Percentiles rank a stretch among this genome's conserved stretches.
Evolutionary conservation across 352 stramenopile species (phyloP).

Genomic region (Phytophthora hybrid): DNA sequence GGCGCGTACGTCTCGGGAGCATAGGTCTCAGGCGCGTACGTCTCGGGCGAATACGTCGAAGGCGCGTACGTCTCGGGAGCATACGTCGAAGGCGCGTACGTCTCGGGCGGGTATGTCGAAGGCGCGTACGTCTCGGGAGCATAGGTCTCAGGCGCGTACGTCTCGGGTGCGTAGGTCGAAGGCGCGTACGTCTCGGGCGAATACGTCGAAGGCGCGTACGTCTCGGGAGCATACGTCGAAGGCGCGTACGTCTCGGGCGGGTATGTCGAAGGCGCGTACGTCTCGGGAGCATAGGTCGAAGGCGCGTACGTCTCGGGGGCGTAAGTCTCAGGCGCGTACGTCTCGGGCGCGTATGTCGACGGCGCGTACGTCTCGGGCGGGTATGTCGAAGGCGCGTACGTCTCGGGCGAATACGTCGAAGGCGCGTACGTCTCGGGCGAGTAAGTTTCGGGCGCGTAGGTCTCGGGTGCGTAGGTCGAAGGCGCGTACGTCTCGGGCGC

Average conservation of each 20-base stretch:
- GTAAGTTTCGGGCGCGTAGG: constrained; percentile 9
- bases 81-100: neutral
- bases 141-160: no score
- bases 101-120: constrained; percentile 2
- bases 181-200: constrained; percentile 6
- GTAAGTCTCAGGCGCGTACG: constrained; percentile 9
- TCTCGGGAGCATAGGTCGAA: neutral
- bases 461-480: neutral
- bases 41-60: no score
- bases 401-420: neutral
- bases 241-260: constrained; percentile 6
- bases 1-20: constrained; percentile 7
- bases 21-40: no score
- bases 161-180: no score
- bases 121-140: neutral
- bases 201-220: constrained; percentile 2
- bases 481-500: no score
- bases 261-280: neutral
- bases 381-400: neutral
- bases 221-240: no score
- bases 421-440: neutral
- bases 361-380: constrained; percentile 6
- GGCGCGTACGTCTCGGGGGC: neutral
- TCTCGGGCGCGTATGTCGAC: neutral
- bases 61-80: no score